These are phyloP conservation scores for Lachnellula subtilissima DNA, from an alignment of 2,329 filamentous ascomycete genomes.

Conservation along the genomic window DNA sequence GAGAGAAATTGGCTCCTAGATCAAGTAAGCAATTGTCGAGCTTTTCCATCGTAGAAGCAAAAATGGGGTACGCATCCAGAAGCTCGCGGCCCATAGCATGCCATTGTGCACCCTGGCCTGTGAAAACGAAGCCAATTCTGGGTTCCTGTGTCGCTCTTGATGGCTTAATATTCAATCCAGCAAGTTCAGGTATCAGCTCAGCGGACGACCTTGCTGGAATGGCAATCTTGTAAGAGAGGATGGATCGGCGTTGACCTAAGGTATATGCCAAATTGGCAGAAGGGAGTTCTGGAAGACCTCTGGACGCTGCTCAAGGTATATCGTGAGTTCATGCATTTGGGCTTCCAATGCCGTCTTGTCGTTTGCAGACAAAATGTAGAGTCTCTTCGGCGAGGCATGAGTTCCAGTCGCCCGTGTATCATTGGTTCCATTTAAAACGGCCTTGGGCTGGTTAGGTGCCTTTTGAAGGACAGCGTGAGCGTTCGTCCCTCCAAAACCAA, in stretches of 20 bases:
- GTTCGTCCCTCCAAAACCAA: constrained; percentile 32
- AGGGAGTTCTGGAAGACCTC: constrained; percentile 23
- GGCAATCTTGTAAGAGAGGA: constrained; percentile 22
- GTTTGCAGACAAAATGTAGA: constrained; percentile 25
- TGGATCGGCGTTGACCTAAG: constrained; percentile 24
- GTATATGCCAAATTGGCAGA: constrained; percentile 25
- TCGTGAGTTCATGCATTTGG: constrained; percentile 15
- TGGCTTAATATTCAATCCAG: constrained; percentile 27
- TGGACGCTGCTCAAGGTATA: constrained; percentile 23
- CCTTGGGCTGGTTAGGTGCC: constrained; percentile 14
- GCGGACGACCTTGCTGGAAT: constrained; percentile 14
- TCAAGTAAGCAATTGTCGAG: constrained; percentile 32
- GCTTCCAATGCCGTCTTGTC: constrained; percentile 16
- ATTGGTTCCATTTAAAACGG: constrained; percentile 7
- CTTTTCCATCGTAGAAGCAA: constrained; percentile 31
- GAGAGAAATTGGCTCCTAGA: constrained; percentile 31
- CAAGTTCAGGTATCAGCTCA: constrained; percentile 37
- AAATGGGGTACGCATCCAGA: constrained; percentile 32
- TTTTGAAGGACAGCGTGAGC: constrained; percentile 37
- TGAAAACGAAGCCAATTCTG: constrained; percentile 26
- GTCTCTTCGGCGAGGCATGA: constrained; percentile 8
- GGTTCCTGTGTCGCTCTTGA: constrained; percentile 12
- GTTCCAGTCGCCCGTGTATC: constrained; percentile 14
- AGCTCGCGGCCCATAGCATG: constrained; percentile 26
- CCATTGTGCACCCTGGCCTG: constrained; percentile 24